Evolutionary conservation across 2,329 filamentous ascomycete genomes (phyloP).

Genomic region (Scopulariopsis brevicaulis): DNA sequence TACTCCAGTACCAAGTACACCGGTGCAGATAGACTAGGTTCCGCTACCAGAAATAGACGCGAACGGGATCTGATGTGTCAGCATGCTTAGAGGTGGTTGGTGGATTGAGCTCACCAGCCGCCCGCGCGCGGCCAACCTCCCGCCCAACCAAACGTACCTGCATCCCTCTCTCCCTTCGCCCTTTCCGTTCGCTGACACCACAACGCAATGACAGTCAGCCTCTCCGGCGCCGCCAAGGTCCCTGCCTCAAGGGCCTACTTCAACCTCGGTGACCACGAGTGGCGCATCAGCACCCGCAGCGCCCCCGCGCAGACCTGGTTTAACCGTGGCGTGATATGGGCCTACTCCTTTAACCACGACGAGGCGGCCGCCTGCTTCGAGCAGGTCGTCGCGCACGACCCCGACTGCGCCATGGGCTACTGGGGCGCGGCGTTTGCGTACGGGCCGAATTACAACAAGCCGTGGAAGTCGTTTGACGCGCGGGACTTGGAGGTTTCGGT

Average conservation of each 20-base stretch:
- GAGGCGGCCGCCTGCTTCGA: constrained; percentile 57
- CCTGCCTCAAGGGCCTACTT: constrained; percentile 27
- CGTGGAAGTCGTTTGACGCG: constrained; percentile 60
- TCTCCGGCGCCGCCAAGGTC: neutral
- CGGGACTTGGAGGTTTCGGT: constrained; percentile 43
- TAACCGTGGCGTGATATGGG: constrained; percentile 61
- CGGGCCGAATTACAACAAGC: constrained; percentile 69
- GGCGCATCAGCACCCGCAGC: constrained; percentile 41
- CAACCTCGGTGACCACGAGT: constrained; percentile 47
- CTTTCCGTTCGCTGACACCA: too few species aligned
- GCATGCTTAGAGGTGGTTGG: too few species aligned
- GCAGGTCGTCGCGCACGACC: constrained; percentile 41
- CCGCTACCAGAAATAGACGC: too few species aligned
- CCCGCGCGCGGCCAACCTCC: too few species aligned
- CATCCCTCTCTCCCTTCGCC: too few species aligned
- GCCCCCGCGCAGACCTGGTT: constrained; percentile 53
- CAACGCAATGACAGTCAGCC: neutral
- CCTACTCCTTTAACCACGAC: constrained; percentile 66
- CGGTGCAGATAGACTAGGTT: too few species aligned
- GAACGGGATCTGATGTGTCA: too few species aligned
- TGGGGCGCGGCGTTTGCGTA: constrained; percentile 62
- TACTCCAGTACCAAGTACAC: too few species aligned
- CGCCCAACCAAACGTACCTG: too few species aligned
- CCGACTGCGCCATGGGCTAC: constrained; percentile 48
- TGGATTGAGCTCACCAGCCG: too few species aligned